Evolutionary conservation across 805 yeast species (phyloP), one percentile per base, ranked within the genome.

Genomic region (Hanseniaspora guilliermondii): DNA sequence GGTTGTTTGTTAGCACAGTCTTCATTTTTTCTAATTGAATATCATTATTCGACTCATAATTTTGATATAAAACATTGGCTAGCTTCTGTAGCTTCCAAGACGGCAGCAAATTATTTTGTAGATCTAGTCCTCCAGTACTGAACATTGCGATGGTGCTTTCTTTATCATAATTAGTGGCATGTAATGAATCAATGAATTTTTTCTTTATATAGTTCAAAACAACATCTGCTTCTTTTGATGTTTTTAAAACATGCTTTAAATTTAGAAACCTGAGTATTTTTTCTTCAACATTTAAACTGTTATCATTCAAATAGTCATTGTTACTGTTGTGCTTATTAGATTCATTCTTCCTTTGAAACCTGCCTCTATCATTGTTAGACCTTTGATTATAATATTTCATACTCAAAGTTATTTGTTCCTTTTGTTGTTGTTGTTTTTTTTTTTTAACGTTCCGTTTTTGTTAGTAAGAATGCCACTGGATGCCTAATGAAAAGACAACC

Each of bases 321-420:
- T 19, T 32, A 14, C 39, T 30, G 25, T 19, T 39, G 21, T 32
- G 36, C 17, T 22, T 47, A 22, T n/a, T 35, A 4, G 14, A 2
- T 21, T 38, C 46, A 12, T 41, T 46, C 7, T 60, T 56, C 9
- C 47, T 36, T 1, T 49, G 38, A 53, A 58, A 67, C 11, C 62
- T 61, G 30, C 65, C 66, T 53, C 66, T 70, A 47, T 68, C 68
- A 57, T 24, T n/a, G 22, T 27, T 42, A 27, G 2, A 9, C n/a
- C 27, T 27, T 3, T 56, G 58, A 59, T 57, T 42, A 19, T 39
- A 22, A 22, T 22, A 14, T 14, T 22, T 39, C 42, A 42, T 39
- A 7, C 33, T 30, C n/a, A n/a, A n/a, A n/a, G n/a, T n/a, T n/a
- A n/a, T n/a, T n/a, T n/a, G n/a, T n/a, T n/a, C n/a, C n/a, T n/a